Evolutionary conservation across 2,329 filamentous ascomycete species (phyloP).

Genomic region (Aschersonia sp.): DNA sequence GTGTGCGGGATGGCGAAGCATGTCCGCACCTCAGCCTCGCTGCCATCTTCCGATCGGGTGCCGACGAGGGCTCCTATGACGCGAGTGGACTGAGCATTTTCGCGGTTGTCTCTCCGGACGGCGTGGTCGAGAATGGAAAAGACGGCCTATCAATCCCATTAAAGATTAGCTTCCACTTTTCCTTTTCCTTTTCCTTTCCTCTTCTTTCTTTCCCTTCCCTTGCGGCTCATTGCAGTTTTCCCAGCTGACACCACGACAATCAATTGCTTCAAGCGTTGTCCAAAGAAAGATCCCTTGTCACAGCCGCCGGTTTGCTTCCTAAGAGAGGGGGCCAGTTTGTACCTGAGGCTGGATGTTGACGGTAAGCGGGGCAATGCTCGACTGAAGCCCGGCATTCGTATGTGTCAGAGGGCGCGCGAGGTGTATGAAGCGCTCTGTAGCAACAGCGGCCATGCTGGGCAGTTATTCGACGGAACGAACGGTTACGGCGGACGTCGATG

Average conservation of each 20-base stretch:
- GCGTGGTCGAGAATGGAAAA: conserved; percentile 86
- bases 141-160: conserved; percentile 32
- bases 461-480: conserved; percentile 9
- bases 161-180: not conserved
- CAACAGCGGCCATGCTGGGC: conserved; percentile 63
- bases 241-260: too few species aligned
- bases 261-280: too few species aligned
- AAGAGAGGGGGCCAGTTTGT: conserved; percentile 16
- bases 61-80: conserved; percentile 95
- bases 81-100: conserved; percentile 68
- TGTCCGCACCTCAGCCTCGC: conserved; percentile 88
- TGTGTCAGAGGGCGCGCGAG: conserved; percentile 85
- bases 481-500: conserved; percentile 4
- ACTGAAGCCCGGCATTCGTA: conserved; percentile 61
- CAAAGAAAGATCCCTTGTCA: too few species aligned
- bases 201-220: not conserved
- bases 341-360: conserved; percentile 95
- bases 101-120: conserved; percentile 61
- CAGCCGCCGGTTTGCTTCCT: too few species aligned
- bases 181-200: not conserved
- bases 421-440: conserved; percentile 80
- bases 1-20: conserved; percentile 98
- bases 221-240: not conserved
- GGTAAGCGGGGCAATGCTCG: conserved; percentile 78
- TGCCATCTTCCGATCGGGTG: conserved; percentile 87